Base-by-base conservation (phyloP, 2,329 filamentous ascomycete genomes). In the Xylariales sp. region DNA sequence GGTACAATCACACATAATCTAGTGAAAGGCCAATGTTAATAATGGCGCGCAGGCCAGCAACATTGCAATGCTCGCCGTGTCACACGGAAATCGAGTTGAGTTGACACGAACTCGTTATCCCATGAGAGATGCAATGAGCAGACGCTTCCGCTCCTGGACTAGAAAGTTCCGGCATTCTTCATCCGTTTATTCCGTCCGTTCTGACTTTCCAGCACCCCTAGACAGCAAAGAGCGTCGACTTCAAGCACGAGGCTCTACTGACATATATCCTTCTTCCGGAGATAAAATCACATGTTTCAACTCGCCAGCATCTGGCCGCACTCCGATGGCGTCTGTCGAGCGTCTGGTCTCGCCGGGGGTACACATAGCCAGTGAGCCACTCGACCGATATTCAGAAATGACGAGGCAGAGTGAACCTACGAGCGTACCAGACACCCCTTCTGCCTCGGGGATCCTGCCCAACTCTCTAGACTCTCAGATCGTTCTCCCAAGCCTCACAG, bases 201-300 rank as follows among this genome's bases (percentile, higher is more conserved):
- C 56, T 7, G 57, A 58, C 3, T 54, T 57, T 15, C 51, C 53
- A 35, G 51, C 48, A 2, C 53, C 50, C 4, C 56, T 44, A 1
- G 32, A 46, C 18, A 52, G 49, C 9, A 56, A 47, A 21, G 51
- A 55, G 31, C 55, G 56, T 4, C 56, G 57, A 6, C 46, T 52
- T 20, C 46, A 54, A 6, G 53, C 58, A 9, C 56, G 58, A 4
- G 50, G 53, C 21, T 56, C 54, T 8, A 43, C 48, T 12, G 53
- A 57, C 20, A 51, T 54, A 2, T 56, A 49, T 49, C 53, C 55
- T 5, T 57, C 55, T 10, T 58, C 57, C 3, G 51, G 53, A 4
- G 51, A 57, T 11, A 57, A 58, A 32, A 52, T 45, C 7, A 55
- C 52, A 3, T 22, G 58, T 4, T 59, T 52, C 36, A 57, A 58